Conservation (phyloP, 2,329 filamentous ascomycete species). For the Leptographium radiaticola region DNA sequence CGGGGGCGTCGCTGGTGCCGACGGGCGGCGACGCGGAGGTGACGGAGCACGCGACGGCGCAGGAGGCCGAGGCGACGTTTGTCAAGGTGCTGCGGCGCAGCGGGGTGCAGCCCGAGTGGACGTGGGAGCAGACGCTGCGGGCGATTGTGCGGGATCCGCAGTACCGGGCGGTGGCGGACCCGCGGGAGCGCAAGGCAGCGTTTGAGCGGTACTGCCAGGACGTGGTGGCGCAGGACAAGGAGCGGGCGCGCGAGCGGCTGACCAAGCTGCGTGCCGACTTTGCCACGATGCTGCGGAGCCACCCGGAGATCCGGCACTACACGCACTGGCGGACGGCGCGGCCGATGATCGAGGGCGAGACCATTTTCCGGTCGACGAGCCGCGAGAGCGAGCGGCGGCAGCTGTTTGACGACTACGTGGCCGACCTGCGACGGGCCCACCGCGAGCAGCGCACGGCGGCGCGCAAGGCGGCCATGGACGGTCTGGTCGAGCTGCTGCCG, state of each 20-base stretch:
- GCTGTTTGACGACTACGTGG: conserved; percentile 86
- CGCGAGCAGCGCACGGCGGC: conserved; percentile 59
- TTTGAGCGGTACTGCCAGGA: conserved; percentile 95
- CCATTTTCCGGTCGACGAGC: conserved; percentile 83
- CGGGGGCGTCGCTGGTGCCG: conserved; percentile 46
- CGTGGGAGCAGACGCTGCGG: conserved; percentile 81
- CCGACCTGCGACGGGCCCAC: conserved; percentile 69
- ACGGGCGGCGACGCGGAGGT: conserved; percentile 55
- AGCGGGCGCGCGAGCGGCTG: conserved; percentile 83
- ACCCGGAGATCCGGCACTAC: conserved; percentile 94
- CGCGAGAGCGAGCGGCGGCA: conserved; percentile 78
- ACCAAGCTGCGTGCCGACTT: conserved; percentile 90
- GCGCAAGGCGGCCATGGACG: conserved; percentile 72
- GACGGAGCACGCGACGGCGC: conserved; percentile 63
- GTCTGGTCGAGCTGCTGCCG: conserved; percentile 65
- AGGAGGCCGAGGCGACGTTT: conserved; percentile 89
- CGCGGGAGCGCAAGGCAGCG: conserved; percentile 75
- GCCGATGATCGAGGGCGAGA: conserved; percentile 88
- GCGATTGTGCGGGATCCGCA: conserved; percentile 81
- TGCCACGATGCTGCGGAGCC: conserved; percentile 86
- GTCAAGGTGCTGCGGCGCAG: conserved; percentile 76
- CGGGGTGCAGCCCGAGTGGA: conserved; percentile 82
- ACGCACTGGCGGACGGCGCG: conserved; percentile 94
- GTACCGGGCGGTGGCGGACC: conserved; percentile 85
- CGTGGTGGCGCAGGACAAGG: conserved; percentile 82